Base-by-base conservation (phyloP, 768 basidiomycete species). In the Pleurotus sapidus region DNA sequence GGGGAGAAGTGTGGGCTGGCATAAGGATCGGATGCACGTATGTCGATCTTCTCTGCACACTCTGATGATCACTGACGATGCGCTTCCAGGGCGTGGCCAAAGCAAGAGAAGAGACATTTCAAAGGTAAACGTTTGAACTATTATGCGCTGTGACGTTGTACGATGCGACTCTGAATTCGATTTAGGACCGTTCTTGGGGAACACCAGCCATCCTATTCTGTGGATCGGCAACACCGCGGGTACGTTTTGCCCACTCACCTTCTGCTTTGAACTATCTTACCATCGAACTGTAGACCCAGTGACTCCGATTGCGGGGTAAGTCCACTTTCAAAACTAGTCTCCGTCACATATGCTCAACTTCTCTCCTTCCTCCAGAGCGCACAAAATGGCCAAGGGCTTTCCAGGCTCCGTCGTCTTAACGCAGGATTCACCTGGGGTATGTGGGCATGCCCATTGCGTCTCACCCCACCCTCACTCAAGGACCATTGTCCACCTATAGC, bases 141-240 rank as follows among this genome's bases (percentile, higher is more conserved):
- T n/a, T 34, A 34, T 11, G 11, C 30, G 30, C 3, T 34, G 30
- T 11, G 11, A 11, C 9, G 30, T 34, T 11, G 30, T 34, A 34
- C 4, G 30, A 34, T 34, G 11, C 3, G 8, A 34, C 11, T 11
- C 30, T 34, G 30, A 34, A 34, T 34, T 34, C 0, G 43, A 24
- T n/a, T 11, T 38, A 25, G 75, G 74, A 27, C 72, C 74, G 8
- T 70, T 77, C 55, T 55, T 59, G 11, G 72, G 60, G 8, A 74
- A 74, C 47, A 77, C 75, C 15, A 76, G 74, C 56, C 64, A 68
- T 57, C 77, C 77, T 0, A 59, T 78, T 14, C 65, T 78, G 0
- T 47, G 77, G 17, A 67, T 78, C 38, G 76, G 75, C 0, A 78
- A 78, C 56, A 75, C 74, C 7, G 72, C 71, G 38, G 74, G 73